Evolutionary conservation across 2,329 filamentous ascomycete species (phyloP), one percentile per base, ranked within the genome.

Genomic region (Emmonsia crescens): DNA sequence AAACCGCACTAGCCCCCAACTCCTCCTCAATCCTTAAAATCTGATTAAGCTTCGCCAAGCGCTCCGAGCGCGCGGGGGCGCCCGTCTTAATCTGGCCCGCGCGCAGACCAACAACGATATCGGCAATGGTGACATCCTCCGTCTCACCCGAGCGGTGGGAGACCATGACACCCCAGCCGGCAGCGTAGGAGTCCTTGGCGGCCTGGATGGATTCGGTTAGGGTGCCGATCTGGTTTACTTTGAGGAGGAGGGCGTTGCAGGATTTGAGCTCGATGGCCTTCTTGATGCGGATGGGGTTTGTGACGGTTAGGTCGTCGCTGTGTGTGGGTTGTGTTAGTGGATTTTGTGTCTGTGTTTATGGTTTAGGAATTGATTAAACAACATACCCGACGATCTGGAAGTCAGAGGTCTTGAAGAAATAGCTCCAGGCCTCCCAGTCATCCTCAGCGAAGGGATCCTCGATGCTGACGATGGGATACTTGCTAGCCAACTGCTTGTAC

Each of bases 181-280:
- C 93, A 70, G 88, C 89, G 77, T 94, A 97, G 59, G 93, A 95
- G 82, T 97, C 94, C 86, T 97, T 96, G 78, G 94, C 93, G 61
- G 94, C 94, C 83, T 97, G 92, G 81, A 97, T 96, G 64, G 94
- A 96, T 85, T 99, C 94, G 71, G 91, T 95, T 74, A 99, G 87
- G 70, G 94, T 96, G 81, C 94, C 94, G 73, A 99, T 99, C 85
- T 99, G 94, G 89, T 99, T 99, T 80, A 99, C 92, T 89, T 99
- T 99, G 77, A 99, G 90, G 66, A 99, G 86, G 64, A 99, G 89
- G 68, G 92, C 89, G 76, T 99, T 97, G 87, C 92, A 94, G 72
- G 94, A 90, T 89, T 99, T 99, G 75, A 94, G 88, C 79, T 97
- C 92, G 71, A 97, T 96, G 74, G 94, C 94, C 85, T 95, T 96